Evolutionary conservation across 345 rosid species (phyloP), one percentile per base, ranked within the genome.

Genomic region (Reutealis trisperma): DNA sequence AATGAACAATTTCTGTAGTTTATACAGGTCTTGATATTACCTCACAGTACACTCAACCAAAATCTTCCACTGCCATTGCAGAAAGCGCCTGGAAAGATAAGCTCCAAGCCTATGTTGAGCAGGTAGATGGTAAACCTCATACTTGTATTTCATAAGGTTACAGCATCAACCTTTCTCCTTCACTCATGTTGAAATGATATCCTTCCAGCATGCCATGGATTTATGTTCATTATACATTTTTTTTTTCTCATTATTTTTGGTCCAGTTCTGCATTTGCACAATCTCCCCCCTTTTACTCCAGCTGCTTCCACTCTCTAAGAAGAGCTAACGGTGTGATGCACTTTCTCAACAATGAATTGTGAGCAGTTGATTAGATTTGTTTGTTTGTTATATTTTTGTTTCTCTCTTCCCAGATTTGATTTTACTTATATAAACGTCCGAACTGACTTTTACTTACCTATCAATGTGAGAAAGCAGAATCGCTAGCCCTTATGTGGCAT

Each of bases 11-110:
- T 75, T 25, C 18, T 41, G 21, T 82, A 6, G 41, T 37, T 37
- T 37, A 44, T 61, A 19, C 51, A 52, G 11, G 55, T 51, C 24
- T 61, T 61, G 51, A 25, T 72, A 24, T 66, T 57, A 44, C 59
- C 49, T 44, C 13, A 25, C 22, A 21, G 21, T 13, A 49, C 6
- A 60, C 54, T 44, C 57, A 77, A 49, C 44, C 21, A 27, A 34
- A 44, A 47, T 49, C 16, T 32, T 73, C 25, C 66, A 47, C 25
- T 71, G 61, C 14, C 18, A n/a, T 73, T 59, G 77, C 77, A 78
- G 77, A 66, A 59, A 68, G 21, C 72, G 37, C 52, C 73, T 65
- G 77, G 73, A 78, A 72, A 66, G 68, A 57, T 59, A 59, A 59
- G 58, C 44, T 78, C 66, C 37, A 63, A 41, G 68, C 71, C 32